These are phyloP conservation scores for Wickerhamiella lipophila DNA, from an alignment of 805 yeast genomes.

Conservation along the genomic window DNA sequence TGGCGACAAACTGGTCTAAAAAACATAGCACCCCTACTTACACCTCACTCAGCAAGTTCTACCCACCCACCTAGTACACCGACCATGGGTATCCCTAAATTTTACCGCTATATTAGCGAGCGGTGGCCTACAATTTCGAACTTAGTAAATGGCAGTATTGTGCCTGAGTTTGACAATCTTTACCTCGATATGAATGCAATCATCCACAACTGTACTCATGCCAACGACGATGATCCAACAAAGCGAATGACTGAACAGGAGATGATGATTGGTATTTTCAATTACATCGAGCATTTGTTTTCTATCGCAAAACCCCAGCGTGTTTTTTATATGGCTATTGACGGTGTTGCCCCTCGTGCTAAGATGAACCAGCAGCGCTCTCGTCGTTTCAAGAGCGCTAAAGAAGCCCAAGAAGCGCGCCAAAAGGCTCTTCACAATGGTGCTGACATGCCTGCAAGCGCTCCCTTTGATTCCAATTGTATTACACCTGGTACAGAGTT, in stretches of 20 bases:
- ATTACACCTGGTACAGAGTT: conserved; percentile 97
- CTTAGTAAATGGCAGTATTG: conserved; percentile 61
- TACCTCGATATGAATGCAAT: conserved; percentile 97
- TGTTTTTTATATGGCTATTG: conserved; percentile 90
- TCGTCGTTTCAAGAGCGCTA: conserved; percentile 86
- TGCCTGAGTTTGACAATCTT: conserved; percentile 89
- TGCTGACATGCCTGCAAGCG: conserved; percentile 62
- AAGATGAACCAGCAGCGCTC: conserved; percentile 97
- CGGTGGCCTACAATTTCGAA: conserved; percentile 97
- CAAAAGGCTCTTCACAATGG: conserved; percentile 65
- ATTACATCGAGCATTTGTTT: conserved; percentile 87
- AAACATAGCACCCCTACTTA: background rate
- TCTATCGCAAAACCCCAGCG: conserved; percentile 75
- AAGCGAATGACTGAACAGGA: conserved; percentile 71
- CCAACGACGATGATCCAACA: conserved; percentile 55
- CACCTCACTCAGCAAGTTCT: background rate
- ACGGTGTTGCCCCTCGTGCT: conserved; percentile 98
- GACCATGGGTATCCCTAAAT: conserved; percentile 86
- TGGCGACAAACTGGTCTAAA: background rate
- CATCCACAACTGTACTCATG: conserved; percentile 81
- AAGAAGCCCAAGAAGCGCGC: conserved; percentile 74
- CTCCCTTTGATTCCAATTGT: conserved; percentile 80
- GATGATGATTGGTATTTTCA: conserved; percentile 83
- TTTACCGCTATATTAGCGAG: conserved; percentile 91
- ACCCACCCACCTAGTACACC: background rate